A percentile compares a stretch with the other conserved stretches of the same genome.
Conservation (phyloP, 2,329 filamentous ascomycete genomes). For the Calonectria pseudoturangicola region DNA sequence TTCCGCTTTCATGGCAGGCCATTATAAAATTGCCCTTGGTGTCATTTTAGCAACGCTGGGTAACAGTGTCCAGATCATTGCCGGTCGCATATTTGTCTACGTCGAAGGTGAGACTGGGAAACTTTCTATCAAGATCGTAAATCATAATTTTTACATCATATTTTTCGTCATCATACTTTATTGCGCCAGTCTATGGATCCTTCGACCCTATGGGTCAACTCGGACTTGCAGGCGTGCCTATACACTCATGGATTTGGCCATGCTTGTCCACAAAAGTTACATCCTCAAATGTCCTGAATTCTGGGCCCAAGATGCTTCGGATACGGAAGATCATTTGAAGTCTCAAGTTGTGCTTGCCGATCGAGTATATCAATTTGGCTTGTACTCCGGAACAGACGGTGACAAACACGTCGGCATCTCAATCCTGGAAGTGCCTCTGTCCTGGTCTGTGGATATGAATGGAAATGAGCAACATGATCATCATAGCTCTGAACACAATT, state of each 20-base stretch:
- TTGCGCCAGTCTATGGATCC: not conserved
- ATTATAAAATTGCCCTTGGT: not conserved
- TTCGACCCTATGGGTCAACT: not conserved
- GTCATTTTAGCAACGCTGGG: not conserved
- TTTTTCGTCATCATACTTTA: not conserved
- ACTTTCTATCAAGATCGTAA: not conserved
- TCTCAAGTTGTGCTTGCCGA: not conserved
- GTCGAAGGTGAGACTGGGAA: not conserved
- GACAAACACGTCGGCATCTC: not conserved
- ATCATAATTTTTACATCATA: not conserved
- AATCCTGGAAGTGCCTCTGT: not conserved
- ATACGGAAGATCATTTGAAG: not conserved
- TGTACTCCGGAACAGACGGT: not conserved
- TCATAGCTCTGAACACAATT: not conserved
- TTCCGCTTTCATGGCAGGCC: not conserved
- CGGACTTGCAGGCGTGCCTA: not conserved
- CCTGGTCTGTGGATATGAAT: not conserved
- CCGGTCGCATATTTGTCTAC: not conserved
- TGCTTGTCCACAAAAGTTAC: slow-evolving; percentile 1
- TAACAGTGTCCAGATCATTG: not conserved
- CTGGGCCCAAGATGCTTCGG: not conserved
- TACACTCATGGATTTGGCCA: not conserved
- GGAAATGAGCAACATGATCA: not conserved
- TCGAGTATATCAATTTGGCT: not conserved
- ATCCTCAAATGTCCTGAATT: slow-evolving; percentile 1